Percentiles rank a stretch among this genome's conserved stretches.
Evolutionary conservation across 208 protist species (phyloP).

Genomic region (Leishmania aethiopica): DNA sequence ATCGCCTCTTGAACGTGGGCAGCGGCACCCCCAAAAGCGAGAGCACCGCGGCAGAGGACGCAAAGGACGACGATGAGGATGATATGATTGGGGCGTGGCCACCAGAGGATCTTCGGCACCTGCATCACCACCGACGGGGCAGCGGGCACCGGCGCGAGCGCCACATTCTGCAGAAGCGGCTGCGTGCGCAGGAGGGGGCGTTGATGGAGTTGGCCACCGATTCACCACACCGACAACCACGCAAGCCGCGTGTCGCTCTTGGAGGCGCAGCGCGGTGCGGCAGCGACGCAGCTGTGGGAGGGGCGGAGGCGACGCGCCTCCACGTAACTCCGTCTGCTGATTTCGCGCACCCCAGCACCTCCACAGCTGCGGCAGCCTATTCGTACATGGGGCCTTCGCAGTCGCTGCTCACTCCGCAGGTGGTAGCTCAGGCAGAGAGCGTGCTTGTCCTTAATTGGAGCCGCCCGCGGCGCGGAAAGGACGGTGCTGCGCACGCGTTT

Average conservation of each 20-base stretch:
- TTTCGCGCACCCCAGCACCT: neutral
- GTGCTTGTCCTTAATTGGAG: conserved; percentile 4
- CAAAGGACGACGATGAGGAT: conserved; percentile 14
- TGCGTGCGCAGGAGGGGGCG: conserved; percentile 41
- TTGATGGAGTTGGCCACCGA: conserved; percentile 12
- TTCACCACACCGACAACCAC: conserved; percentile 3
- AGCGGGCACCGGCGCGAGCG: conserved; percentile 37
- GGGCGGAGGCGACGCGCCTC: neutral
- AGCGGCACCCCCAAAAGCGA: neutral
- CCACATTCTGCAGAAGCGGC: conserved; percentile 49
- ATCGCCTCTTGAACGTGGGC: neutral
- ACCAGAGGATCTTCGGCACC: conserved; percentile 16
- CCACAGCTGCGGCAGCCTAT: neutral
- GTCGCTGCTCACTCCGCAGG: conserved; percentile 14
- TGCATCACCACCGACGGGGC: conserved; percentile 51
- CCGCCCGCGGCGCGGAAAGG: neutral
- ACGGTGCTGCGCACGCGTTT: conserved; percentile 8
- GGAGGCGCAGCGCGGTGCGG: neutral
- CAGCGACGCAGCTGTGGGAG: neutral
- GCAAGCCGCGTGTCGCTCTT: neutral
- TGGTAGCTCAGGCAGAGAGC: conserved; percentile 23
- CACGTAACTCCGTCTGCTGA: neutral
- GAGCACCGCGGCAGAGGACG: neutral
- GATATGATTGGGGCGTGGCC: neutral
- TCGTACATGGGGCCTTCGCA: neutral